phyloP scores from a whole-genome alignment of 2,329 filamentous ascomycete species.

The Colletotrichum aenigma region DNA sequence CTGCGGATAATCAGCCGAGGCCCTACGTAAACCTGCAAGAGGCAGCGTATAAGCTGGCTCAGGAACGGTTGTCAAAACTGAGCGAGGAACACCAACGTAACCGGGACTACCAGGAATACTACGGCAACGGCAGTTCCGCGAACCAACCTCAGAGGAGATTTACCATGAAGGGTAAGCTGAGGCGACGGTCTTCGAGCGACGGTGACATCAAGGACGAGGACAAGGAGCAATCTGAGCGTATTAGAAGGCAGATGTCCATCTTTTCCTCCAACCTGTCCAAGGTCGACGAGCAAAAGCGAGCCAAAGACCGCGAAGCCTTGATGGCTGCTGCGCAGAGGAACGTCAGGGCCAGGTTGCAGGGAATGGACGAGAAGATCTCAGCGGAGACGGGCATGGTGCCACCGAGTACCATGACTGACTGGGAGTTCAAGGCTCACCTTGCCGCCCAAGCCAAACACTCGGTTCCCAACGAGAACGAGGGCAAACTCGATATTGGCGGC shows the following conservation, averaged over 20 bases:
- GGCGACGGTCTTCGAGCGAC: slow-evolving; percentile 72
- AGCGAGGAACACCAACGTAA: slow-evolving; percentile 70
- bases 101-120: slow-evolving; percentile 76
- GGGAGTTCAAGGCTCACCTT: slow-evolving; percentile 78
- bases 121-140: slow-evolving; percentile 57
- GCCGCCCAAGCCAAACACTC: slow-evolving; percentile 71
- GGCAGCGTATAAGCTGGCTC: slow-evolving; percentile 83
- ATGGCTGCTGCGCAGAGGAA: slow-evolving; percentile 83
- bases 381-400: slow-evolving; percentile 76
- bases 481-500: slow-evolving; percentile 73
- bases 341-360: slow-evolving; percentile 77
- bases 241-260: slow-evolving; percentile 79
- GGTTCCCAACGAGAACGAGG: slow-evolving; percentile 41
- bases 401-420: slow-evolving; percentile 72
- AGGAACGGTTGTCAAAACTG: slow-evolving; percentile 81
- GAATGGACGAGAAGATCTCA: slow-evolving; percentile 83
- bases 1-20: slow-evolving; percentile 50
- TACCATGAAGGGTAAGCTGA: slow-evolving; percentile 58
- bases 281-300: slow-evolving; percentile 75
- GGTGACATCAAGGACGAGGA: slow-evolving; percentile 64
- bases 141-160: slow-evolving; percentile 44
- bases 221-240: slow-evolving; percentile 71
- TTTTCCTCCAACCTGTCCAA: slow-evolving; percentile 72
- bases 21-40: slow-evolving; percentile 75
- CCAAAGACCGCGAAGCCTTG: slow-evolving; percentile 75